Evolutionary conservation across 768 basidiomycete genomes (phyloP).

Genomic region (Floccularia luteovirens): DNA sequence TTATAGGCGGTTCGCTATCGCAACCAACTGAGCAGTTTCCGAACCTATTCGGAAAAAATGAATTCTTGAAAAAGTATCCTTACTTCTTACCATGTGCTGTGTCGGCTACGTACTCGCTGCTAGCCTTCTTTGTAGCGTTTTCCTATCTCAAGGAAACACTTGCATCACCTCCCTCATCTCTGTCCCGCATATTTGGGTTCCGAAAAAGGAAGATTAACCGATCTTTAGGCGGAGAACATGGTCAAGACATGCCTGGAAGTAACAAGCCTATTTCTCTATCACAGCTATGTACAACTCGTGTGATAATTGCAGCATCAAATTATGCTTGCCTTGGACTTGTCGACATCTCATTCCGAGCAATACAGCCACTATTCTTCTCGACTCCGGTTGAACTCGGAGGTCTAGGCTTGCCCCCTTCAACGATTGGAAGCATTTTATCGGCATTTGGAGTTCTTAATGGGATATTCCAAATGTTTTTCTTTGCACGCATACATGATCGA

Average conservation of each 20-base stretch:
- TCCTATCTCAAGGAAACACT: conserved; percentile 49
- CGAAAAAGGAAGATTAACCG: neutral
- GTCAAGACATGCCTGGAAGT: neutral
- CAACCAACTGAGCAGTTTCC: conserved; percentile 66
- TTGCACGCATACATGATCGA: neutral
- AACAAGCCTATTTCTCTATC: conserved; percentile 14
- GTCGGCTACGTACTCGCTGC: conserved; percentile 48
- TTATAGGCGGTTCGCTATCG: conserved; percentile 61
- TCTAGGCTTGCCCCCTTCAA: conserved; percentile 46
- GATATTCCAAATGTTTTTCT: neutral
- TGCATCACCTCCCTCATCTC: no score
- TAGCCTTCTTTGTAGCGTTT: conserved; percentile 45
- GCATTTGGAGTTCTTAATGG: conserved; percentile 39
- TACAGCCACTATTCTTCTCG: conserved; percentile 59
- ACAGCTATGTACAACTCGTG: conserved; percentile 32
- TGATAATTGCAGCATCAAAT: conserved; percentile 45
- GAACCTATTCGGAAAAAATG: conserved; percentile 33
- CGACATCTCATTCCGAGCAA: conserved; percentile 45
- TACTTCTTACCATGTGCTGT: conserved; percentile 69
- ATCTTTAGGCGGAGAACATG: conserved; percentile 3
- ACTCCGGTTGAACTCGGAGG: conserved; percentile 58
- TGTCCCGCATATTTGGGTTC: no score
- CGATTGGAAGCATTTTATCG: conserved; percentile 50
- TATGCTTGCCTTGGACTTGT: conserved; percentile 46
- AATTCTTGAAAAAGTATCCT: conserved; percentile 59